Percentiles rank a stretch among this genome's conserved stretches.
These are phyloP conservation scores for Phyllosticta paracitricarpa DNA, from an alignment of 2,329 filamentous ascomycete genomes.

Conservation along the genomic window DNA sequence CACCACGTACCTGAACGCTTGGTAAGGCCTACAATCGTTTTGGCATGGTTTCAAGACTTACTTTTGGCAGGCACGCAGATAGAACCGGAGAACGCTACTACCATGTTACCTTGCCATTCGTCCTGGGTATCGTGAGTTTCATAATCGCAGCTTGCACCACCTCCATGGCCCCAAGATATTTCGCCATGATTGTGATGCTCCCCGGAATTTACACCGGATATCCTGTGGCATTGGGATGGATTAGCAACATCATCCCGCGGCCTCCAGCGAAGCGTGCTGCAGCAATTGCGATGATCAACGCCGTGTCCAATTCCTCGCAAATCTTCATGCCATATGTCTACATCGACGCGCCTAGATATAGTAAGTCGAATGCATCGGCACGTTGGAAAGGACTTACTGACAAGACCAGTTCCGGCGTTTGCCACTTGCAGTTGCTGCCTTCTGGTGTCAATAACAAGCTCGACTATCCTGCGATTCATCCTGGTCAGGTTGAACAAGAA, in stretches of 20 bases:
- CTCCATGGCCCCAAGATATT: slow-evolving; percentile 51
- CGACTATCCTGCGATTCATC: slow-evolving; percentile 52
- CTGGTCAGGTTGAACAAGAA: slow-evolving; percentile 59
- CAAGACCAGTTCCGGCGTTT: not conserved
- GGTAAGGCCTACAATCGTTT: slow-evolving; percentile 19
- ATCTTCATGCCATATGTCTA: slow-evolving; percentile 67
- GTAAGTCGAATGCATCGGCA: not conserved
- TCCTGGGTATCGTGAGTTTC: slow-evolving; percentile 53
- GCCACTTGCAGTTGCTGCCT: not conserved
- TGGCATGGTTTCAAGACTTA: not conserved
- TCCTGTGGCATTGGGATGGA: slow-evolving; percentile 63
- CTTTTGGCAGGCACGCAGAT: slow-evolving; percentile 47
- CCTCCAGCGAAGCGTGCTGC: slow-evolving; percentile 66
- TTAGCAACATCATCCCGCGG: slow-evolving; percentile 63
- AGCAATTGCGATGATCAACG: slow-evolving; percentile 67
- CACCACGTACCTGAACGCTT: slow-evolving; percentile 54
- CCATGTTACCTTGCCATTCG: slow-evolving; percentile 55
- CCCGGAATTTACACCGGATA: slow-evolving; percentile 49
- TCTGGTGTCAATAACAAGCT: slow-evolving; percentile 27
- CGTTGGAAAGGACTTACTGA: not conserved
- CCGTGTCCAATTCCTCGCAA: slow-evolving; percentile 55
- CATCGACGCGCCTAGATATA: slow-evolving; percentile 28
- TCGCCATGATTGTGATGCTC: slow-evolving; percentile 64
- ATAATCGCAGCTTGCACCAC: slow-evolving; percentile 58
- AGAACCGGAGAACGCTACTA: slow-evolving; percentile 60